Percentiles rank a stretch among this genome's conserved stretches.
These are phyloP conservation scores for Cucumis melo DNA, from an alignment of 306 rosid genomes.

Conservation along the genomic window DNA sequence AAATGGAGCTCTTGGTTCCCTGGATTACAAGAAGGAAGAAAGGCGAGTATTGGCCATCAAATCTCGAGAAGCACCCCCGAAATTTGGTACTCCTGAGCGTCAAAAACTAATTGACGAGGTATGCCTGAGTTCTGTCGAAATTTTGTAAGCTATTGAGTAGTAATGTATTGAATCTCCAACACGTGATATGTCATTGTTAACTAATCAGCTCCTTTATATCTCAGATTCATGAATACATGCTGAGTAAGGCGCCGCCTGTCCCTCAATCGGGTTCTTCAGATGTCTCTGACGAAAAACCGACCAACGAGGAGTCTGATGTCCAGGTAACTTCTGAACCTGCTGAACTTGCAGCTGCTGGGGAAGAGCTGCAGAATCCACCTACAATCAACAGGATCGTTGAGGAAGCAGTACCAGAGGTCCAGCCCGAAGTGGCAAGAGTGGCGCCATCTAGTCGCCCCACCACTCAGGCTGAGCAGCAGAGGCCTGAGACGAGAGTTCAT, in stretches of 20 bases:
- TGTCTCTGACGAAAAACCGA: constrained; percentile 30
- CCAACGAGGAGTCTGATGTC: constrained; percentile 23
- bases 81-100: constrained; percentile 65
- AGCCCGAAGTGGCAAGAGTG: constrained; percentile 23
- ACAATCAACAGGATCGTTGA: constrained; percentile 26
- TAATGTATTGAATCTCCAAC: background rate
- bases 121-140: background rate
- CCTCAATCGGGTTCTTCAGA: constrained; percentile 38
- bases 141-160: background rate
- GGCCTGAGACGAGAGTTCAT: constrained; percentile 31
- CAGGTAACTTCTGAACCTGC: constrained; percentile 18
- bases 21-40: constrained; percentile 87
- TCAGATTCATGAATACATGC: constrained; percentile 79
- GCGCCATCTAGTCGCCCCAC: constrained; percentile 24
- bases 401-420: constrained; percentile 25
- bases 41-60: constrained; percentile 66
- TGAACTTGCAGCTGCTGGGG: constrained; percentile 22
- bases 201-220: background rate
- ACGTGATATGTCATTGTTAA: background rate
- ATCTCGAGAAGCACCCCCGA: constrained; percentile 75
- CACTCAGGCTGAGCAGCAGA: constrained; percentile 20
- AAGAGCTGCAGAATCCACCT: constrained; percentile 24
- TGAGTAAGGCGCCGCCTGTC: constrained; percentile 60
- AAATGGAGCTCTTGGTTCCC: constrained; percentile 87
- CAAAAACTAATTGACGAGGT: constrained; percentile 71